A percentile compares a stretch with the other conserved stretches of the same genome.
Evolutionary conservation across 2,329 filamentous ascomycete species (phyloP).

Genomic region (Alternaria rosae): DNA sequence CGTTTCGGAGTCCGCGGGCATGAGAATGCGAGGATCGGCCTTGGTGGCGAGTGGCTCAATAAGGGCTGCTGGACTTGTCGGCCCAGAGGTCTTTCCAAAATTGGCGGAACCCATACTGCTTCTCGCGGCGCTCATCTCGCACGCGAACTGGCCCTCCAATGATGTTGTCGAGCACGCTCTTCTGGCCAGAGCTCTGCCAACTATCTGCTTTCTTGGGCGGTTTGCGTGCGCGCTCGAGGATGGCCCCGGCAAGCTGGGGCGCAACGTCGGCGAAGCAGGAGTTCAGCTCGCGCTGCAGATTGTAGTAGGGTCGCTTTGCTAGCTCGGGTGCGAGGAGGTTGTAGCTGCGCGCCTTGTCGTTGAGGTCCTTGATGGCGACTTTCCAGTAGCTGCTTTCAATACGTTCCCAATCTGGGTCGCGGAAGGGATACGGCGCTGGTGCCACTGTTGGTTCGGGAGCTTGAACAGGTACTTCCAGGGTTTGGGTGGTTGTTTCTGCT

Average conservation of each 20-base stretch:
- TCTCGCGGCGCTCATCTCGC: conserved; percentile 75
- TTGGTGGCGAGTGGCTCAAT: conserved; percentile 9
- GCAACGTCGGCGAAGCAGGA: conserved; percentile 88
- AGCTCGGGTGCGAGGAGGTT: conserved; percentile 93
- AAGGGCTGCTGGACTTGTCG: conserved; percentile 13
- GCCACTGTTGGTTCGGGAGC: conserved; percentile 41
- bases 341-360: conserved; percentile 82
- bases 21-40: neutral
- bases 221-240: conserved; percentile 70
- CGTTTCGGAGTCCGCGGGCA: neutral
- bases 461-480: conserved; percentile 19
- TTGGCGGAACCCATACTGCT: conserved; percentile 82
- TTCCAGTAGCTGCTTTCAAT: conserved; percentile 78
- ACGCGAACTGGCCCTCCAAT: conserved; percentile 64
- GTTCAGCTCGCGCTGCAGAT: conserved; percentile 79
- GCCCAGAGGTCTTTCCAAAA: conserved; percentile 85
- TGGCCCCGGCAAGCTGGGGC: conserved; percentile 74
- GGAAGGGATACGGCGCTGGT: conserved; percentile 66
- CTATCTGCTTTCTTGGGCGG: conserved; percentile 49
- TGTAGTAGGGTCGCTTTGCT: conserved; percentile 92
- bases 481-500: conserved; percentile 20
- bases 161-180: conserved; percentile 70
- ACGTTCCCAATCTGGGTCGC: conserved; percentile 78
- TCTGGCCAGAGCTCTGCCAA: conserved; percentile 51
- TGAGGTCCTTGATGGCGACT: conserved; percentile 79